A percentile compares a stretch with the other conserved stretches of the same genome.
Conservation (phyloP, 2,329 filamentous ascomycete genomes). For the Colletotrichum chlorophyti region DNA sequence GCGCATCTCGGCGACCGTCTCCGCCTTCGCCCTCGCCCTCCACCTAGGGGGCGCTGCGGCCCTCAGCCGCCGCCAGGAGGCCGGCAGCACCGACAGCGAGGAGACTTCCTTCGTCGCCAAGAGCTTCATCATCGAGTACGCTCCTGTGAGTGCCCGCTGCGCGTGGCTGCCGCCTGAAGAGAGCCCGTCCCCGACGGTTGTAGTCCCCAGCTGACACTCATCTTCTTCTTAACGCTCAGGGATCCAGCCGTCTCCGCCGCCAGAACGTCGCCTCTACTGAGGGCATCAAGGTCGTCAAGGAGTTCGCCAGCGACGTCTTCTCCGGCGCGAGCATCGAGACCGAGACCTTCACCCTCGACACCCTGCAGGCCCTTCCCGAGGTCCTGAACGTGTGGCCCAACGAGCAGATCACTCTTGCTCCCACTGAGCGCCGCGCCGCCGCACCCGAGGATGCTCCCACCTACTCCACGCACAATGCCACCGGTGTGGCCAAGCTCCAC, state of each 20-base stretch:
- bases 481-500: conserved; percentile 47
- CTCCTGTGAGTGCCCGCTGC: conserved; percentile 29
- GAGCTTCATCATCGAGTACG: conserved; percentile 34
- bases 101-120: conserved; percentile 17
- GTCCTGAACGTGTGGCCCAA: conserved; percentile 46
- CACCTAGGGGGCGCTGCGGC: conserved; percentile 21
- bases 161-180: conserved; percentile 9
- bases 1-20: conserved; percentile 27
- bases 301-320: conserved; percentile 36
- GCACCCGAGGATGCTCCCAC: conserved; percentile 15
- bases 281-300: conserved; percentile 33
- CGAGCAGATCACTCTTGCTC: conserved; percentile 28
- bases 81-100: not conserved
- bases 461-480: conserved; percentile 45
- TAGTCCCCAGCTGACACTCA: conserved; percentile 11
- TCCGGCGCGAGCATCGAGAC: conserved; percentile 38
- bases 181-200: not conserved
- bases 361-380: conserved; percentile 39
- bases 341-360: conserved; percentile 35
- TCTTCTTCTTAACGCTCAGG: not conserved
- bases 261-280: conserved; percentile 31
- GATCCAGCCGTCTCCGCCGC: conserved; percentile 23
- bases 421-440: conserved; percentile 17
- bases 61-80: conserved; percentile 7
- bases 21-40: conserved; percentile 19